Base-by-base conservation (phyloP, 1,139 yeast species). In the Candida smagusa region DNA sequence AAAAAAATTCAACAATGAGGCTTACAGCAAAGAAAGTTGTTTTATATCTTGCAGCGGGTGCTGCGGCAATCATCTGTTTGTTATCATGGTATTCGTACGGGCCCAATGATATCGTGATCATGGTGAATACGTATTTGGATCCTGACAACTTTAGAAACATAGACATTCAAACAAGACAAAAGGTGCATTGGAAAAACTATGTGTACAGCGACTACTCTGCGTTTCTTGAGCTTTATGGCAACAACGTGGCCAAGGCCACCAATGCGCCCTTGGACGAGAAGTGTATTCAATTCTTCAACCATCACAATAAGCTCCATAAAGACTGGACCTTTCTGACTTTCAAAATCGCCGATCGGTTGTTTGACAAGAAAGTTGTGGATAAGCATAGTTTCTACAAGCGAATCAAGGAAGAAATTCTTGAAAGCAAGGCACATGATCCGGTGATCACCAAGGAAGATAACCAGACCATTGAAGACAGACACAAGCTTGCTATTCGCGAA, bases 171-270 rank as follows among this genome's bases (percentile, higher is more conserved):
- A 47, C 57, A 2, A 49, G 63, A 19, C 34, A 46, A 5, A 36
- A 42, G 5, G 43, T 68, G 27, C 71, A 68, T 42, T 61, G 53
- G 42, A 43, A 60, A 27, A 58, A 60, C n/a, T 67, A 65, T 43
- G 40, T 50, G 36, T 65, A 48, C 46, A 41, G 50, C 22, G 56
- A 54, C 9, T 54, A 58, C 38, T 50, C 54, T 7, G 46, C 49
- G 5, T 61, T 63, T 34, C 43, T 49, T 9, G 26, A 36, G 19
- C 34, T 42, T 2, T 48, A 51, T 22, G 37, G 42, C 6, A 35
- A 46, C 16, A 45, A 41, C 28, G 30, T 48, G 22, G 45, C 45
- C 7, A 38, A 34, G 27, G 50, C 50, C 40, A 40, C 38, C 29
- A 37, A 39, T 22, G 41, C 42, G 9, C 49, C 63, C 5, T 38